Base-by-base conservation (phyloP, 768 basidiomycete genomes). In the Suillus spraguei region DNA sequence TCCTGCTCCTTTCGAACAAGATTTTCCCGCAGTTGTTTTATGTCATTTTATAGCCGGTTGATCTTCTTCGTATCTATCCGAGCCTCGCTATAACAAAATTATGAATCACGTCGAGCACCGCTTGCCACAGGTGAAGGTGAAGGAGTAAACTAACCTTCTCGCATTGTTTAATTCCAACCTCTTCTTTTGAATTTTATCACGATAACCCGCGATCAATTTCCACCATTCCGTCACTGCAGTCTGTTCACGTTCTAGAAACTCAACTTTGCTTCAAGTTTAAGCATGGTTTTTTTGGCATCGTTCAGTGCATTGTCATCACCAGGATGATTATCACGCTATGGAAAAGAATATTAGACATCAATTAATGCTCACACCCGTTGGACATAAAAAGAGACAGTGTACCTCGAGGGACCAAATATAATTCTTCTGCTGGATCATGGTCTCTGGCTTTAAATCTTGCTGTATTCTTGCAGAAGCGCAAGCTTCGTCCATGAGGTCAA, bases 401-500 rank as follows among this genome's bases (percentile, higher is more conserved):
- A 63, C 63, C 63, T 63, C 63, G 11, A 63, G 55, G 5, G 63
- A 42, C 22, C 20, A 14, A 41, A 63, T 63, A 41, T 59, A 59
- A 60, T 59, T 17, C 22, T 4, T 32, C 3, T 58, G 42, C 17
- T 63, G 46, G 33, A 36, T 53, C 24, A 35, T 50, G 47, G 24
- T 28, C 49, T 63, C 63, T 9, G 63, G 59, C 38, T 59, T 35
- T 17, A 63, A 20, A 38, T 63, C 63, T 42, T 63, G 63, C 33
- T 46, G 47, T 22, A 63, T 28, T 42, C 63, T 63, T 35, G 63
- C 44, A 24, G 63, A 63, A 17, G 63, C 63, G 38, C 63, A 63
- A 2, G 63, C 63, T 41, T 63, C 63, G 36, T 63, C 63, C 39
- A 63, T 50, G 7, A 63, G 63, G 32, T 63, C 63, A 38, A 63